Evolutionary conservation across 768 basidiomycete genomes (phyloP).

Genomic region (Strobilomyces echinocephalus): DNA sequence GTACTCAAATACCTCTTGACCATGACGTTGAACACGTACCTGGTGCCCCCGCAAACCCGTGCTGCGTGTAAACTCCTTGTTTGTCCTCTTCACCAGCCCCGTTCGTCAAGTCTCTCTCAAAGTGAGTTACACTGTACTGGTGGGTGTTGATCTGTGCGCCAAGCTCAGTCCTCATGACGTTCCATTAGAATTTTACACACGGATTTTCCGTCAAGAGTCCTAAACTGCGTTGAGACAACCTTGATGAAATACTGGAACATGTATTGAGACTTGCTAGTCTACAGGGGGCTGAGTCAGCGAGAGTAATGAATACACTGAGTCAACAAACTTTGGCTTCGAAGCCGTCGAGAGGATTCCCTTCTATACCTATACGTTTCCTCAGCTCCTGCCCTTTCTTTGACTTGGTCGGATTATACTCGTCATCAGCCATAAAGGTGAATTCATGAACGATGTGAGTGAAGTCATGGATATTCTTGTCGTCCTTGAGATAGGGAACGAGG

Average conservation of each 20-base stretch:
- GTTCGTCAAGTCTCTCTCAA: slow-evolving; percentile 83
- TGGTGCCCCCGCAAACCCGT: slow-evolving; percentile 73
- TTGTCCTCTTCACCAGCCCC: slow-evolving; percentile 55
- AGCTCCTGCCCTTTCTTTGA: slow-evolving; percentile 55
- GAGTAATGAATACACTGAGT: background rate
- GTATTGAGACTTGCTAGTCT: slow-evolving; percentile 78
- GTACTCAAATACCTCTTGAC: background rate
- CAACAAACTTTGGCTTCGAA: slow-evolving; percentile 52
- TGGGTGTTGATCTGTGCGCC: slow-evolving; percentile 68
- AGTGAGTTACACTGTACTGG: slow-evolving; percentile 94
- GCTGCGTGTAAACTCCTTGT: slow-evolving; percentile 67
- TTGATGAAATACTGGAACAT: slow-evolving; percentile 99
- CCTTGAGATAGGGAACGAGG: slow-evolving; percentile 90
- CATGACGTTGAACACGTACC: slow-evolving; percentile 26
- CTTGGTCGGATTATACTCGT: slow-evolving; percentile 72
- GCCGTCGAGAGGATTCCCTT: slow-evolving; percentile 70
- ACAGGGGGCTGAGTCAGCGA: background rate
- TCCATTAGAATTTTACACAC: slow-evolving; percentile 37
- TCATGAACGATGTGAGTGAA: slow-evolving; percentile 86
- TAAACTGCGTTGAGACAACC: slow-evolving; percentile 94
- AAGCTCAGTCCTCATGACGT: slow-evolving; percentile 3
- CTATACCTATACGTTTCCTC: slow-evolving; percentile 70
- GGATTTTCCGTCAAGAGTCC: slow-evolving; percentile 67
- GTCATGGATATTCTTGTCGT: slow-evolving; percentile 85
- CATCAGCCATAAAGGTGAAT: slow-evolving; percentile 75